Evolutionary conservation across 2,329 filamentous ascomycete species (phyloP).

Genomic region (Talaromyces funiculosus): DNA sequence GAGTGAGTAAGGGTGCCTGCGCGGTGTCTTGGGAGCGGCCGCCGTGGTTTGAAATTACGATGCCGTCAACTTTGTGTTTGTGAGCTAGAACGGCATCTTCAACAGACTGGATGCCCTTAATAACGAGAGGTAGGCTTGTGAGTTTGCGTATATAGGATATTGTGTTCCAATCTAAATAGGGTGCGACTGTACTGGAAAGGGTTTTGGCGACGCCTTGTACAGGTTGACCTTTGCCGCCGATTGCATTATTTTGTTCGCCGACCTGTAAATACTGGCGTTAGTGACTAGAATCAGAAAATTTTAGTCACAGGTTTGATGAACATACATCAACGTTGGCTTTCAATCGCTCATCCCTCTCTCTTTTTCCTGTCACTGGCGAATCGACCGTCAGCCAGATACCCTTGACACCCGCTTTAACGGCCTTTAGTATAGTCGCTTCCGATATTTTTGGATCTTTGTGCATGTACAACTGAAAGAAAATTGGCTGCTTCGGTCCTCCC

Average conservation of each 20-base stretch:
- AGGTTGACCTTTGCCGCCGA: slow-evolving; percentile 11
- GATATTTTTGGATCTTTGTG: slow-evolving; percentile 26
- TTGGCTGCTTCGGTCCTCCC: slow-evolving; percentile 17
- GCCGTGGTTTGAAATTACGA: slow-evolving; percentile 37
- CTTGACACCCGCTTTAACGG: slow-evolving; percentile 23
- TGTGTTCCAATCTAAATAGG: slow-evolving; percentile 27
- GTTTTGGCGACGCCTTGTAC: slow-evolving; percentile 26
- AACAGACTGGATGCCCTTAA: slow-evolving; percentile 43
- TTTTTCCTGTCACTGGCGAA: slow-evolving; percentile 28
- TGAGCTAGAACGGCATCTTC: slow-evolving; percentile 47
- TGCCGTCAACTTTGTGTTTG: slow-evolving; percentile 42
- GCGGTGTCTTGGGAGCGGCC: slow-evolving; percentile 44
- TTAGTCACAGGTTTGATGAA: not conserved
- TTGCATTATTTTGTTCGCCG: slow-evolving; percentile 13
- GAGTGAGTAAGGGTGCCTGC: slow-evolving; percentile 50
- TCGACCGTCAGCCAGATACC: slow-evolving; percentile 33
- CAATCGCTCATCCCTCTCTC: slow-evolving; percentile 29
- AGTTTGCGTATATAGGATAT: slow-evolving; percentile 38
- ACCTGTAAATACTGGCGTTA: slow-evolving; percentile 6
- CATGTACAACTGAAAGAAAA: slow-evolving; percentile 38
- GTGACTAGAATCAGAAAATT: not conserved
- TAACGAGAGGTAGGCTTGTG: slow-evolving; percentile 30
- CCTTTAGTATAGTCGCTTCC: slow-evolving; percentile 22
- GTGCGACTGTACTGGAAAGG: slow-evolving; percentile 25
- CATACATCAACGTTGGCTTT: slow-evolving; percentile 23